Conservation (phyloP, 2,329 filamentous ascomycete species). For the Drechslerella stenobrocha region DNA sequence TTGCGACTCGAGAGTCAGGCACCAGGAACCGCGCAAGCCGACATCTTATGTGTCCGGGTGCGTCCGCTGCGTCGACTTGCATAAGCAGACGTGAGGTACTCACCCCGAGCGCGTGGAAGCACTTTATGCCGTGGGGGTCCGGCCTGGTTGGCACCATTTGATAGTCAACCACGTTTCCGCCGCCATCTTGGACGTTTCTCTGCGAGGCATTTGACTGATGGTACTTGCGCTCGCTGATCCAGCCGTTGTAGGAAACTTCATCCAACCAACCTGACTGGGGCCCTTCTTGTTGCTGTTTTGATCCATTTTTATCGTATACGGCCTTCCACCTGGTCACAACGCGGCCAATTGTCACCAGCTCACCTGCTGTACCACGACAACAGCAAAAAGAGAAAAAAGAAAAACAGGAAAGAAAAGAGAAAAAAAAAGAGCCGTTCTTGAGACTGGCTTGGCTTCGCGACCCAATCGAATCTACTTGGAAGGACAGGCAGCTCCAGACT, state of each 20-base stretch:
- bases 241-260: slow-evolving; percentile 2
- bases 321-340: slow-evolving; percentile 18
- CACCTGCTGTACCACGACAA: slow-evolving; percentile 9
- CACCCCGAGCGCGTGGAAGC: slow-evolving; percentile 27
- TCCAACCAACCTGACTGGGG: slow-evolving; percentile 34
- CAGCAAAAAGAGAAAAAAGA: background rate
- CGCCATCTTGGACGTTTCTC: slow-evolving; percentile 32
- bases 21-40: slow-evolving; percentile 41
- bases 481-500: background rate
- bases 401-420: slow-evolving; percentile 4
- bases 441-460: background rate
- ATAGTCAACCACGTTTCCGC: slow-evolving; percentile 44
- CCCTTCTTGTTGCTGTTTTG: slow-evolving; percentile 18
- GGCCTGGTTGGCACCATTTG: slow-evolving; percentile 30
- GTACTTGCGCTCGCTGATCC: slow-evolving; percentile 6
- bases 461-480: background rate
- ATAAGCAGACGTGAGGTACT: slow-evolving; percentile 29
- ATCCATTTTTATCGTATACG: slow-evolving; percentile 19
- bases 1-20: slow-evolving; percentile 36
- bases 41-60: slow-evolving; percentile 15
- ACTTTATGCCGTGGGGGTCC: slow-evolving; percentile 40
- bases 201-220: slow-evolving; percentile 39
- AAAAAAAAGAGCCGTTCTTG: background rate
- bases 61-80: slow-evolving; percentile 28
- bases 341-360: slow-evolving; percentile 9